Evolutionary conservation across 2,329 filamentous ascomycete species (phyloP).

Genomic region (Neopestalotiopsis sp.): DNA sequence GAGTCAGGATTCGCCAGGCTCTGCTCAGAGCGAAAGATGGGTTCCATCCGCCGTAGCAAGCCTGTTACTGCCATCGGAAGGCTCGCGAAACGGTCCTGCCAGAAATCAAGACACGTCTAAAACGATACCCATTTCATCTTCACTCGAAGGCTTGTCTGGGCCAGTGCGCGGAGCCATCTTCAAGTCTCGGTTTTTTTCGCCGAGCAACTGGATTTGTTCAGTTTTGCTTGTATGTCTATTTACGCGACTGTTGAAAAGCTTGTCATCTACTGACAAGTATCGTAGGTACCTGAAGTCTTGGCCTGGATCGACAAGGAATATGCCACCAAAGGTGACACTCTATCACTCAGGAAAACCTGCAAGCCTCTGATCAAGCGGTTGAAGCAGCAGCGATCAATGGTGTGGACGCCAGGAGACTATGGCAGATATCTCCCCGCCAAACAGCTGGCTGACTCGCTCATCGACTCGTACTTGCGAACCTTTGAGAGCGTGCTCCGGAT

Average conservation of each 20-base stretch:
- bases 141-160: background rate
- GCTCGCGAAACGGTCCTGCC: background rate
- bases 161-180: slow-evolving; percentile 51
- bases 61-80: background rate
- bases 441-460: slow-evolving; percentile 49
- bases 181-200: slow-evolving; percentile 62
- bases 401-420: background rate
- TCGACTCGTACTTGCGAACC: slow-evolving; percentile 55
- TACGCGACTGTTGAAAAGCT: background rate
- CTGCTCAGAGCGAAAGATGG: background rate
- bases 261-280: background rate
- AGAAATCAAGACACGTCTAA: background rate
- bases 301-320: background rate
- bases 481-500: slow-evolving; percentile 55
- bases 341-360: slow-evolving; percentile 48
- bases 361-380: slow-evolving; percentile 59
- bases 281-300: background rate
- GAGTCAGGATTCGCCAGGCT: background rate
- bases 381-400: slow-evolving; percentile 46
- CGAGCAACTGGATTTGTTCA: slow-evolving; percentile 61
- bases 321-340: background rate
- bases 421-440: slow-evolving; percentile 50
- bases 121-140: background rate
- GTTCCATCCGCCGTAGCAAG: background rate
- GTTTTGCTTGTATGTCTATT: slow-evolving; percentile 46